Evolutionary conservation across 768 basidiomycete genomes (phyloP).

Genomic region (Tylopilus rubrobrunneus): DNA sequence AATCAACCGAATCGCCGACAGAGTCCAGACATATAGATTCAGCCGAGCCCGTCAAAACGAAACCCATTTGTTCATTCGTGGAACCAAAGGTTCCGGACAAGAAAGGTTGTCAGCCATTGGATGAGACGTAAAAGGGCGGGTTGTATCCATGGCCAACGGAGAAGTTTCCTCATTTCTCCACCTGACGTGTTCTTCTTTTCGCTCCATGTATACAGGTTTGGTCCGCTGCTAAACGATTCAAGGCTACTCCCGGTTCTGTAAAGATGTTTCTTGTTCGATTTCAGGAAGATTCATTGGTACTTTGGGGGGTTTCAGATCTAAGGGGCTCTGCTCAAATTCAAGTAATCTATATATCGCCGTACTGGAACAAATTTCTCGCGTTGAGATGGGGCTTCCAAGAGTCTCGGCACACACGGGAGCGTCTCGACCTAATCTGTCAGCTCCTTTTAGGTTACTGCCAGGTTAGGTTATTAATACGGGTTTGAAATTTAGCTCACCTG

Average conservation of each 20-base stretch:
- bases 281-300: no score
- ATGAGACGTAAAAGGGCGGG: background rate
- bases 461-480: no score
- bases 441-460: no score
- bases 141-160: no score
- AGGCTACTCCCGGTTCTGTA: background rate
- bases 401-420: no score
- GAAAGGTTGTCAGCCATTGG: no score
- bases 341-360: background rate
- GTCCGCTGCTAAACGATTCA: background rate
- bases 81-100: background rate
- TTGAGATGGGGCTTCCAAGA: background rate
- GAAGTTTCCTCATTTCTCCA: background rate
- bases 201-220: background rate
- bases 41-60: background rate
- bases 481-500: background rate
- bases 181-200: background rate
- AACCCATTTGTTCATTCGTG: background rate
- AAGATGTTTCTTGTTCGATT: background rate
- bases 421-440: no score
- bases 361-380: no score
- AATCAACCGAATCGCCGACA: background rate
- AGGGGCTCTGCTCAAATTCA: background rate
- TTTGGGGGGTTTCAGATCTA: background rate
- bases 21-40: background rate